Conservation (phyloP, 495 filamentous ascomycete species). For the Aspergillus conjunctus region DNA sequence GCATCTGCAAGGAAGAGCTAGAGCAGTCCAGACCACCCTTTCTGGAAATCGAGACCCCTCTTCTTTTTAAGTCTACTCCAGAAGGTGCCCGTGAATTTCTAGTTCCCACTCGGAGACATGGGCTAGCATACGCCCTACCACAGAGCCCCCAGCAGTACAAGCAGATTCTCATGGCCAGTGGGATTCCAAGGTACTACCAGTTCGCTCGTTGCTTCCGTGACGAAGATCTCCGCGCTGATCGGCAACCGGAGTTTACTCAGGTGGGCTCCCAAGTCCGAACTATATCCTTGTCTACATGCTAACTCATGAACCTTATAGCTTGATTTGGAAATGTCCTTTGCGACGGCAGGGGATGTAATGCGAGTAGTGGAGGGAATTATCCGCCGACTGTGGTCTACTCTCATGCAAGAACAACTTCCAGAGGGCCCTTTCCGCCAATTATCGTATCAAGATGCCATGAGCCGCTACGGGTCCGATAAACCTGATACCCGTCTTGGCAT, state of each 20-base stretch:
- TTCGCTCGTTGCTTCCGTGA: slow-evolving; percentile 95
- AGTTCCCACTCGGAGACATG: slow-evolving; percentile 79
- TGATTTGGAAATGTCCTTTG: slow-evolving; percentile 91
- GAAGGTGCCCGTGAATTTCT: slow-evolving; percentile 95
- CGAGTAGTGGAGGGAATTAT: slow-evolving; percentile 65
- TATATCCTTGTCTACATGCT: slow-evolving; percentile 3
- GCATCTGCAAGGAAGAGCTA: slow-evolving; percentile 56
- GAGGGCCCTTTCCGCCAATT: slow-evolving; percentile 59
- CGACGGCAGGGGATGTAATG: slow-evolving; percentile 74
- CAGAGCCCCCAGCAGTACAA: slow-evolving; percentile 99
- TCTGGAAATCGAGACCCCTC: slow-evolving; percentile 83
- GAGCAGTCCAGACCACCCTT: slow-evolving; percentile 52
- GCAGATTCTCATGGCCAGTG: slow-evolving; percentile 94
- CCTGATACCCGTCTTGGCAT: slow-evolving; percentile 73
- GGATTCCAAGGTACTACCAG: slow-evolving; percentile 81
- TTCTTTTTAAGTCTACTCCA: slow-evolving; percentile 96
- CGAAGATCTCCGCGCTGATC: slow-evolving; percentile 88
- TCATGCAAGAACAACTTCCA: slow-evolving; percentile 46
- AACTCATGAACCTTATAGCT: slow-evolving; percentile 51
- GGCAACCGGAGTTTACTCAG: slow-evolving; percentile 97
- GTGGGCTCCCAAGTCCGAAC: slow-evolving; percentile 40
- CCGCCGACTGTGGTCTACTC: slow-evolving; percentile 52
- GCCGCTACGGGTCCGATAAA: slow-evolving; percentile 82
- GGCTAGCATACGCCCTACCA: slow-evolving; percentile 83
- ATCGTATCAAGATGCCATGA: slow-evolving; percentile 79